A percentile compares a stretch with the other conserved stretches of the same genome.
These are phyloP conservation scores for Aotearoamyces nothofagi DNA, from an alignment of 2,329 filamentous ascomycete genomes.

Conservation along the genomic window DNA sequence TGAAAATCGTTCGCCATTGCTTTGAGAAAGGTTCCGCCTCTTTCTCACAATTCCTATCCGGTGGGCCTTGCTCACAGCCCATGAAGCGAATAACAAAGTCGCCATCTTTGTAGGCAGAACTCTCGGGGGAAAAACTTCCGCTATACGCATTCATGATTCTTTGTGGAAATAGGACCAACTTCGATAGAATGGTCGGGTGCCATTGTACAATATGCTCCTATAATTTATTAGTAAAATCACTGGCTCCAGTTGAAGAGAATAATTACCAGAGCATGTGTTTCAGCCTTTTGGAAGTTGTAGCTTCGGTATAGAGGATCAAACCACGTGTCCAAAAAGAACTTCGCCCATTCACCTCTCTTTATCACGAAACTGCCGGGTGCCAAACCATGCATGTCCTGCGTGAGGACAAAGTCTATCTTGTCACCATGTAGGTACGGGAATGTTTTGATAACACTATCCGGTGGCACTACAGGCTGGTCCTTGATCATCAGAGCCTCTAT, in stretches of 20 bases:
- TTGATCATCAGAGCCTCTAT: constrained; percentile 72
- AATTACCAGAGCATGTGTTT: constrained; percentile 71
- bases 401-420: constrained; percentile 67
- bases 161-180: constrained; percentile 81
- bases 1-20: constrained; percentile 19
- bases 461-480: constrained; percentile 77
- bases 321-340: constrained; percentile 89
- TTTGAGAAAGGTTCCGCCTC: constrained; percentile 36
- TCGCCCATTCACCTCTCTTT: constrained; percentile 75
- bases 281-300: constrained; percentile 94
- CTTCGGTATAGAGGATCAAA: constrained; percentile 85
- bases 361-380: constrained; percentile 66
- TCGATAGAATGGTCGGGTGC: constrained; percentile 91
- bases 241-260: not conserved
- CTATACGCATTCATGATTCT: constrained; percentile 69
- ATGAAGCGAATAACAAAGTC: constrained; percentile 73
- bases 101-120: constrained; percentile 62
- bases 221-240: constrained; percentile 5
- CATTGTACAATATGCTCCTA: constrained; percentile 85
- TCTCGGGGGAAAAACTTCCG: constrained; percentile 21
- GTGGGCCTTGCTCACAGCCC: constrained; percentile 44
- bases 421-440: constrained; percentile 67
- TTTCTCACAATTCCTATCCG: constrained; percentile 52
- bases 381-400: constrained; percentile 72
- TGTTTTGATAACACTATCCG: constrained; percentile 93